Conservation (phyloP, 2,329 filamentous ascomycete species). For the Beauveria asiatica region DNA sequence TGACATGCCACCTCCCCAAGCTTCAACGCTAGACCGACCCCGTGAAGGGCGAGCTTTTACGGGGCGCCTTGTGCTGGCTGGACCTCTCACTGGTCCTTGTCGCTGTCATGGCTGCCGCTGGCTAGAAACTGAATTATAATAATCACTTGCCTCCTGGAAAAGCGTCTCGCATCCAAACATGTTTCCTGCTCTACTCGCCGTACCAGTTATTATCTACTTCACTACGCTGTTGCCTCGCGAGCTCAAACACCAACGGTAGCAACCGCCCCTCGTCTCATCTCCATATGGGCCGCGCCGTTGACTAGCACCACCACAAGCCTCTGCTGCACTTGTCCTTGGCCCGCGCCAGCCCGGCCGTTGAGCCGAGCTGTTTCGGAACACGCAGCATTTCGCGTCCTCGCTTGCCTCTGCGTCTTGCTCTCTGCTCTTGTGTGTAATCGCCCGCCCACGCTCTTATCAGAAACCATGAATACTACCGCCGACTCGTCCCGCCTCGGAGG, state of each 20-base stretch:
- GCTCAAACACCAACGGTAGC: slow-evolving; percentile 3
- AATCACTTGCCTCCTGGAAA: too few species aligned
- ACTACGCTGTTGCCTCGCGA: neutral
- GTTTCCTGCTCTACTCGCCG: neutral
- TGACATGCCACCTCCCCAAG: too few species aligned
- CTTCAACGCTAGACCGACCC: too few species aligned
- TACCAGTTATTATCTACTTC: neutral
- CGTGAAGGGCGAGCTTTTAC: too few species aligned
- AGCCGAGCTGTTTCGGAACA: slow-evolving; percentile 1
- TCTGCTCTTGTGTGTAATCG: neutral
- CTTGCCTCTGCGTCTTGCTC: neutral
- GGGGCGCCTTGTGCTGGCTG: too few species aligned
- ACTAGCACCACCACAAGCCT: neutral
- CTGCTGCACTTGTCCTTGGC: neutral
- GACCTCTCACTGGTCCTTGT: too few species aligned
- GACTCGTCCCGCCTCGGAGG: neutral
- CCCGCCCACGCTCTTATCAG: neutral
- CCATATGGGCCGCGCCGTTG: neutral
- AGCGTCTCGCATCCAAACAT: neutral
- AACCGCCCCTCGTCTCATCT: slow-evolving; percentile 3
- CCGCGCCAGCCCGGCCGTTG: neutral
- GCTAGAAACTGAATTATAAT: too few species aligned
- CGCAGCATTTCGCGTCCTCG: neutral
- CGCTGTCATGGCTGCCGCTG: too few species aligned
- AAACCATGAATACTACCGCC: neutral